These are phyloP conservation scores for Trebouxia gelatinosa DNA, from an alignment of 163 green algal genomes.

Conservation along the genomic window DNA sequence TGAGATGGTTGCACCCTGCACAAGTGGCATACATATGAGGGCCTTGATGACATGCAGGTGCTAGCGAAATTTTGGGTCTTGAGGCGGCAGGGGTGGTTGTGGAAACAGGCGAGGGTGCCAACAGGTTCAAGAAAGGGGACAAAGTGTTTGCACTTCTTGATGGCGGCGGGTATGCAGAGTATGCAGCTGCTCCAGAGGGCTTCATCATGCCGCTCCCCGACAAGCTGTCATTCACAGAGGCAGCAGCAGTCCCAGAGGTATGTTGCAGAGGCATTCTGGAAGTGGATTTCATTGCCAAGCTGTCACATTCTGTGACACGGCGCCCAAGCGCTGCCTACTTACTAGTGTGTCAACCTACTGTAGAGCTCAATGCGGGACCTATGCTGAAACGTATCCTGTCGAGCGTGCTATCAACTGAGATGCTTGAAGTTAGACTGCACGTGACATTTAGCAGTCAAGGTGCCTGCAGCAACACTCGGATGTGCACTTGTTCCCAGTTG, in stretches of 20 bases:
- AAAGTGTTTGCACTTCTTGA: conserved; percentile 21
- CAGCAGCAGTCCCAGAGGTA: conserved; percentile 56
- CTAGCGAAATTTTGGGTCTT: conserved; percentile 21
- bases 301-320: no score
- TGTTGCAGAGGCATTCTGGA: no score
- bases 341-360: no score
- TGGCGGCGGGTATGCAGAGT: conserved; percentile 45
- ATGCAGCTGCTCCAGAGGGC: conserved; percentile 22
- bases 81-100: conserved; percentile 8
- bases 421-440: no score
- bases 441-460: no score
- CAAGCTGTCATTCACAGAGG: conserved; percentile 40
- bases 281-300: no score
- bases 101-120: conserved; percentile 13
- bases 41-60: conserved; percentile 1
- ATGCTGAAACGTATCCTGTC: no score
- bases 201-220: conserved; percentile 40
- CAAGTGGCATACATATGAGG: background rate
- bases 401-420: no score
- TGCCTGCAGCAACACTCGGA: no score
- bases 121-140: conserved; percentile 22
- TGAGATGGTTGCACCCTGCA: background rate
- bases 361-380: no score
- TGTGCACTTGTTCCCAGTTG: no score
- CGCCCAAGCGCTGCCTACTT: no score